Percentiles rank a stretch among this genome's conserved stretches.
Evolutionary conservation across 1,284 basidiomycete genomes (phyloP).

Genomic region (Ustilago xerochloae): DNA sequence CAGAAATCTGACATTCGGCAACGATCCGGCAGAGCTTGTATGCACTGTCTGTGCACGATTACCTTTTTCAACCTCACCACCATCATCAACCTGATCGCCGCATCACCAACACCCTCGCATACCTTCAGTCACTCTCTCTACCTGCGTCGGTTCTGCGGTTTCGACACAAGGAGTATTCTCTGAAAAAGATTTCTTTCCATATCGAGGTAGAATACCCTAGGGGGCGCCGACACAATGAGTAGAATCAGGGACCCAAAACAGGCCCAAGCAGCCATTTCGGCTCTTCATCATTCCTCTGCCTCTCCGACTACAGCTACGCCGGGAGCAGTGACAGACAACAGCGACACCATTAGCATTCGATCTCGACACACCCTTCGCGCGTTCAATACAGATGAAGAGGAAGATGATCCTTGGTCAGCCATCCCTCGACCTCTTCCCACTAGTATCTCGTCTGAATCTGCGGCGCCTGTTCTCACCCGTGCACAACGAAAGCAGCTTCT

Average conservation of each 20-base stretch:
- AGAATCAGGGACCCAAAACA: slow-evolving; percentile 7
- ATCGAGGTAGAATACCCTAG: too few species aligned
- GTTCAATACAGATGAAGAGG: slow-evolving; percentile 13
- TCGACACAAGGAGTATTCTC: too few species aligned
- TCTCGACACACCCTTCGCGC: slow-evolving; percentile 47
- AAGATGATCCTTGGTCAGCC: slow-evolving; percentile 40
- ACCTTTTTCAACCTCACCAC: not conserved
- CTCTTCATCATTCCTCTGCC: not conserved
- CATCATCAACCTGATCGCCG: too few species aligned
- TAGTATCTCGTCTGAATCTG: not conserved
- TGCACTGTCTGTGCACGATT: too few species aligned
- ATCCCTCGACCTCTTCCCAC: slow-evolving; percentile 13
- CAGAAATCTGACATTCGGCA: too few species aligned
- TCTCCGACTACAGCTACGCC: not conserved
- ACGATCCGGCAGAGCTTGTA: too few species aligned
- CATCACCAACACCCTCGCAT: not conserved
- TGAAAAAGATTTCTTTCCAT: too few species aligned
- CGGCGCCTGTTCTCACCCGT: not conserved
- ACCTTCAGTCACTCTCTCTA: too few species aligned
- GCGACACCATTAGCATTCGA: slow-evolving; percentile 35
- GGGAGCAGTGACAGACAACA: slow-evolving; percentile 4
- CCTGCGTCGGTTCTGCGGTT: too few species aligned
- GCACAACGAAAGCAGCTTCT: slow-evolving; percentile 44
- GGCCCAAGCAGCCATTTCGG: slow-evolving; percentile 3
- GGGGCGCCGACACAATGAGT: slow-evolving; percentile 13